These are phyloP conservation scores for Termitomyces sp. DNA, from an alignment of 768 basidiomycete species.

Conservation along the genomic window DNA sequence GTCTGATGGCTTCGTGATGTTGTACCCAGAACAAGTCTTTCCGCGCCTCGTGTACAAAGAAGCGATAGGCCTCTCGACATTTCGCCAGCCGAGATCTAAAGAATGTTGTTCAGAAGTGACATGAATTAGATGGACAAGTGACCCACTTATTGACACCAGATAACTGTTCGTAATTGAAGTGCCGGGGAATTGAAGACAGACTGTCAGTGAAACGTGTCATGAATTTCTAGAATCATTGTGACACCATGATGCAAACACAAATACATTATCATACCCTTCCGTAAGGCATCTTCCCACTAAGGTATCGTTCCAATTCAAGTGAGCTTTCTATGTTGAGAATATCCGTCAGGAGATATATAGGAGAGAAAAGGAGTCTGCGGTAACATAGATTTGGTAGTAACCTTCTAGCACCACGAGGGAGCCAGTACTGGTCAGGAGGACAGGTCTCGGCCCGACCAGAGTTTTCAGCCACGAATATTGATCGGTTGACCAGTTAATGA, in stretches of 20 bases:
- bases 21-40: conserved; percentile 3
- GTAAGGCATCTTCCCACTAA: conserved; percentile 6
- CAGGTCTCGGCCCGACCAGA: background rate
- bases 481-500: no score
- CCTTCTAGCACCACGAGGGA: background rate
- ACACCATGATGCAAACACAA: background rate
- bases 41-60: background rate
- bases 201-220: background rate
- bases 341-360: background rate
- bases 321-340: background rate
- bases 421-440: background rate
- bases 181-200: background rate
- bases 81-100: background rate
- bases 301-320: background rate
- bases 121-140: background rate
- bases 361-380: background rate
- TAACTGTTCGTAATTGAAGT: background rate
- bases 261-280: conserved; percentile 2
- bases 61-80: conserved; percentile 4
- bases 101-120: background rate
- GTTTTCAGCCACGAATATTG: no score
- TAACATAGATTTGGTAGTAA: background rate
- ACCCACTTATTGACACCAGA: background rate
- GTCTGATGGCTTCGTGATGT: conserved; percentile 1
- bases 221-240: background rate